Conservation (phyloP, 306 rosid species). For the Rubus parviflorus region DNA sequence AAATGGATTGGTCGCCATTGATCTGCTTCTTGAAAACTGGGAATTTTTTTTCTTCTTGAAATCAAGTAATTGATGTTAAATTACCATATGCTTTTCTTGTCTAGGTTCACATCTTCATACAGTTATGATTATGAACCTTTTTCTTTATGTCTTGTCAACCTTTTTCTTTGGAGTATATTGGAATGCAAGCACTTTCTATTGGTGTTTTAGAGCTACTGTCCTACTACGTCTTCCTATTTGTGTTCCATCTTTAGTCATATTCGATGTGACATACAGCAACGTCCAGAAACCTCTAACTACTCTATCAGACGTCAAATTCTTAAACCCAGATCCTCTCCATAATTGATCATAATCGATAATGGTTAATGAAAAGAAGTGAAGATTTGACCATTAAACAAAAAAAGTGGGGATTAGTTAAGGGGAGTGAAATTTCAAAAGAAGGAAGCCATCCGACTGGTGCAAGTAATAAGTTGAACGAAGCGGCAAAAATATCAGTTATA, state of each 20-base stretch:
- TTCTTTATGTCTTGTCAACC: not conserved
- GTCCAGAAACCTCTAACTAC: not conserved
- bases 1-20: conserved; percentile 41
- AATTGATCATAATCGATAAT: not conserved
- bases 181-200: conserved; percentile 22
- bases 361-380: no score
- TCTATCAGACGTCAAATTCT: not conserved
- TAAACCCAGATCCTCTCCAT: not conserved
- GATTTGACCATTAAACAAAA: no score
- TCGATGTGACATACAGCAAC: not conserved
- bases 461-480: no score
- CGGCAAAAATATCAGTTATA: no score
- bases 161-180: conserved; percentile 18
- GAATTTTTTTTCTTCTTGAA: not conserved
- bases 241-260: not conserved
- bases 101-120: conserved; percentile 14
- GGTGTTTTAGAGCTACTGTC: not conserved
- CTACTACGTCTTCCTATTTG: not conserved
- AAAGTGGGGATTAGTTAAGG: no score
- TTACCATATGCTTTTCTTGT: conserved; percentile 25
- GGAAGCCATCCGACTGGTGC: no score
- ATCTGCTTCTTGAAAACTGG: conserved; percentile 40
- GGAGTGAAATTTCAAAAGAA: no score
- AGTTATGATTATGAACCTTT: conserved; percentile 13
- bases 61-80: conserved; percentile 12